Evolutionary conservation across 768 basidiomycete genomes (phyloP).

Genomic region (Suillus subalutaceus): DNA sequence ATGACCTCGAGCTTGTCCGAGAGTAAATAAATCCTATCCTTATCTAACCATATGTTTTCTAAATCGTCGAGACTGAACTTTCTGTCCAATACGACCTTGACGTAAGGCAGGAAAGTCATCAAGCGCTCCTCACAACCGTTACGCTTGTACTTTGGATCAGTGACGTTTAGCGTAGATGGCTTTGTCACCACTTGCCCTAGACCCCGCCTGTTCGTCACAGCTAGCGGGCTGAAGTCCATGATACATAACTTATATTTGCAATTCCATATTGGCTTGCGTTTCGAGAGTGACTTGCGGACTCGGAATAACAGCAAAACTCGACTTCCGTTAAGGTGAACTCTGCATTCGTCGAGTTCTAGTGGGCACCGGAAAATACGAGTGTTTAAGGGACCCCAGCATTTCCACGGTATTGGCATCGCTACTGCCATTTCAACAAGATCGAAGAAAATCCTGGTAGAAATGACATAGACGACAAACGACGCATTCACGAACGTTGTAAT

Average conservation of each 20-base stretch:
- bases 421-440: background rate
- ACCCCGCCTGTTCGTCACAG: background rate
- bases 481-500: background rate
- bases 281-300: background rate
- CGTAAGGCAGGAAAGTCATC: background rate
- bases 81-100: background rate
- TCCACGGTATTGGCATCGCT: background rate
- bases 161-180: background rate
- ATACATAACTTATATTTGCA: background rate
- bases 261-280: too few species aligned
- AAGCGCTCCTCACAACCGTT: background rate
- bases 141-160: accelerated
- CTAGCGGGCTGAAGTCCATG: background rate
- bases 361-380: background rate
- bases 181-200: background rate
- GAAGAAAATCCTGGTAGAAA: conserved; percentile 1
- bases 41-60: background rate
- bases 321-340: background rate
- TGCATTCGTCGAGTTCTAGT: too few species aligned
- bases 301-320: background rate
- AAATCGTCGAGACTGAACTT: background rate
- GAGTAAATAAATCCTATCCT: background rate
- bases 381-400: background rate
- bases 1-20: background rate
- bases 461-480: background rate